Percentiles rank a stretch among this genome's conserved stretches.
phyloP scores from a whole-genome alignment of 2,329 filamentous ascomycete species.

The Aspergillus sp. region DNA sequence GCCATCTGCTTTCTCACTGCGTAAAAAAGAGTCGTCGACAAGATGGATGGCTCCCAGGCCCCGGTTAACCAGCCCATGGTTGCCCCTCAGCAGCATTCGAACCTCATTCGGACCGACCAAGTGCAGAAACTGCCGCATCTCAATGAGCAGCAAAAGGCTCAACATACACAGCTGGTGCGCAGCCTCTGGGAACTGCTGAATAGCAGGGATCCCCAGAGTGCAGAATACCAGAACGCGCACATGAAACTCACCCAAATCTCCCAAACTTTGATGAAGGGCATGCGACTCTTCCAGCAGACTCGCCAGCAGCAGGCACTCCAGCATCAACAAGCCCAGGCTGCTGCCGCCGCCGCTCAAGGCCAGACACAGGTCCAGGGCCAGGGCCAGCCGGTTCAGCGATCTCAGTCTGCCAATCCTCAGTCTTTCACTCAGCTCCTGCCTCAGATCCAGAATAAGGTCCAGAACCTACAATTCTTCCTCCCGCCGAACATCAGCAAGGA shows the following conservation, averaged over 20 bases:
- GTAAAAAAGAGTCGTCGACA: neutral
- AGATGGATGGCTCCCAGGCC: constrained; percentile 30
- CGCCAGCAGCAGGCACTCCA: constrained; percentile 29
- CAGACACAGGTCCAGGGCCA: neutral
- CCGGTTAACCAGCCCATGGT: constrained; percentile 26
- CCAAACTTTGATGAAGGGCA: constrained; percentile 47
- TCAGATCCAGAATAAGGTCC: constrained; percentile 44
- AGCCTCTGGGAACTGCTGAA: constrained; percentile 52
- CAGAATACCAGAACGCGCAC: constrained; percentile 47
- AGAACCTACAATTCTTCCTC: constrained; percentile 39
- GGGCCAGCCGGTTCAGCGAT: constrained; percentile 22
- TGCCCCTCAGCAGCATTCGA: constrained; percentile 36
- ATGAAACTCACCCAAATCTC: constrained; percentile 49
- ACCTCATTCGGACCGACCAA: constrained; percentile 49
- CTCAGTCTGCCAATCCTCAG: constrained; percentile 33
- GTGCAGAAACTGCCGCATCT: constrained; percentile 51
- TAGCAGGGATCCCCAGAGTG: constrained; percentile 42
- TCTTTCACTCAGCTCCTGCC: constrained; percentile 39
- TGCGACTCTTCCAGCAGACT: constrained; percentile 43
- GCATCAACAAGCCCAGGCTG: constrained; percentile 24
- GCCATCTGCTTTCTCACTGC: neutral
- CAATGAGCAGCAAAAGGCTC: constrained; percentile 50
- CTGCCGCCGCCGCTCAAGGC: constrained; percentile 10
- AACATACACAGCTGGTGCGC: constrained; percentile 51
- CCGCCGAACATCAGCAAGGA: constrained; percentile 42